Conservation (phyloP, 176 grass and related monocot genomes). For the Oropetium thomaeum region DNA sequence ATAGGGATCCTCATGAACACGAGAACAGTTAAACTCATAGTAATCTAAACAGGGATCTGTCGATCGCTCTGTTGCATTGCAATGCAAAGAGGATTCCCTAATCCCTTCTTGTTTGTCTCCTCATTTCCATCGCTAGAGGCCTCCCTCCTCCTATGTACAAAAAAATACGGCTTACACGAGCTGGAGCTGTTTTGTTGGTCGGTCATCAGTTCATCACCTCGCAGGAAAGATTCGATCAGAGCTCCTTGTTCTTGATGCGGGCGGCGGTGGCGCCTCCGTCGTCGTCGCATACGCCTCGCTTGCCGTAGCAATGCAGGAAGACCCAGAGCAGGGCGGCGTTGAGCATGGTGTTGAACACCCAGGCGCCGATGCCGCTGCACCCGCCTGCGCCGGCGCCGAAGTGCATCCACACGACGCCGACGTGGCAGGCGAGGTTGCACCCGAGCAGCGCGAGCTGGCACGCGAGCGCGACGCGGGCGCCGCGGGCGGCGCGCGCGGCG, state of each 20-base stretch:
- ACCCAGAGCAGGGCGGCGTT: slow-evolving; percentile 67
- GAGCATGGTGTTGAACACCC: slow-evolving; percentile 83
- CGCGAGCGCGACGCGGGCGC: slow-evolving; percentile 37
- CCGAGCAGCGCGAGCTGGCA: slow-evolving; percentile 65
- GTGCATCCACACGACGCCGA: slow-evolving; percentile 77
- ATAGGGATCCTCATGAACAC: background rate
- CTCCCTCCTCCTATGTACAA: slow-evolving; percentile 41
- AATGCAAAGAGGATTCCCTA: background rate
- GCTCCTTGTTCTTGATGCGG: background rate
- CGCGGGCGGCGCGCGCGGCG: slow-evolving; percentile 12
- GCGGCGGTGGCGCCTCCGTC: slow-evolving; percentile 10
- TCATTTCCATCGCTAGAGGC: slow-evolving; percentile 3
- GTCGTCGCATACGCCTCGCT: slow-evolving; percentile 39
- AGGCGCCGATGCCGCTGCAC: slow-evolving; percentile 75
- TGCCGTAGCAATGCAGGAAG: slow-evolving; percentile 74
- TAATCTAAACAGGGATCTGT: slow-evolving; percentile 15
- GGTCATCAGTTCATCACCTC: background rate
- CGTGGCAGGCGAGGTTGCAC: slow-evolving; percentile 77
- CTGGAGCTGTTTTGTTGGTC: background rate
- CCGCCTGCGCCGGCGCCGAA: slow-evolving; percentile 69
- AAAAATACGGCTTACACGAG: slow-evolving; percentile 11
- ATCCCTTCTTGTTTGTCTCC: slow-evolving; percentile 7
- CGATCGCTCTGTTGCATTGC: background rate
- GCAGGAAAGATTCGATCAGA: background rate
- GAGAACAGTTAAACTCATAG: background rate